Evolutionary conservation across 495 filamentous ascomycete species (phyloP), one percentile per base, ranked within the genome.

Genomic region (Sporormia fimetaria): DNA sequence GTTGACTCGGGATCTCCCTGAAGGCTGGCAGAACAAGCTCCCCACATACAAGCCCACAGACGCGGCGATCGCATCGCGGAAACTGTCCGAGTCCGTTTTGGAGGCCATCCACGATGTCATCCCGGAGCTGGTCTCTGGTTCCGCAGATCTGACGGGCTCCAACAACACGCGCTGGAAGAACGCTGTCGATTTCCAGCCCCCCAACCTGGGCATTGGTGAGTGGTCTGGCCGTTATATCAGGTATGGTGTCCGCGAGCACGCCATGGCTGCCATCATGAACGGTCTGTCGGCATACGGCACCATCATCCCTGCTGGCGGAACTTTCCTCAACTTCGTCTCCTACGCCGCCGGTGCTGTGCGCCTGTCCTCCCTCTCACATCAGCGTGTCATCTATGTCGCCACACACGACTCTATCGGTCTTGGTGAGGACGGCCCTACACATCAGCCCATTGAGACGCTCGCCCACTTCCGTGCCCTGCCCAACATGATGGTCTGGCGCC

Each of bases 401-500:
- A 99, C 90, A 54, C 90, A 99, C 76, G 90, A 99, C 74, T 94
- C 87, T 47, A 96, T 99, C 58, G 90, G 90, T 72, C 83, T 99
- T 47, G 90, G 90, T 65, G 92, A 99, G 69, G 90, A 99, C 59
- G 90, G 90, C 41, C 90, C 90, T 42, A 99, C 90, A 37, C 90
- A 99, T 71, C 90, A 99, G 73, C 90, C 90, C 59, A 93, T 99
- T 57, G 90, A 99, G 76, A 94, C 86, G n/a, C 78, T 99, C 33
- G 82, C 90, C 47, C 90, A 99, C 67, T 96, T 96, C 85, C 90
- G 90, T 64, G 92, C 92, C 41, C 75, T 96, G 52, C 90, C 90
- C 52, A 99, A 99, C 81, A 84, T 81, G 75, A 95, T 96, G 90
- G 92, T 96, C 56, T 99, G 90, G 90, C 90, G 90, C 60, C 90